A percentile compares a stretch with the other conserved stretches of the same genome.
These are phyloP conservation scores for Suhomyces tanzawaensis DNA, from an alignment of 805 yeast species.

Conservation along the genomic window DNA sequence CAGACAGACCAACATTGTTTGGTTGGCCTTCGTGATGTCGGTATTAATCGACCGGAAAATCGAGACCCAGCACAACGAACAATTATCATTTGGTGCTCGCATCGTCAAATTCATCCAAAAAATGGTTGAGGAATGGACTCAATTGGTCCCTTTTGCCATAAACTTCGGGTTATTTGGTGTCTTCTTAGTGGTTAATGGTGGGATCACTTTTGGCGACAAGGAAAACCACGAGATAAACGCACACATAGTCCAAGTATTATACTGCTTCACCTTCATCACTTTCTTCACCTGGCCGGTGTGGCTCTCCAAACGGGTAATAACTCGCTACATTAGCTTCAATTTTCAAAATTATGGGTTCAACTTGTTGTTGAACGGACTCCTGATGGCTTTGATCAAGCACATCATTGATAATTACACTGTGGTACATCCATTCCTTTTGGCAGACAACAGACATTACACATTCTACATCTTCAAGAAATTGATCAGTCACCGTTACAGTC, in stretches of 20 bases:
- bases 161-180: constrained; percentile 53
- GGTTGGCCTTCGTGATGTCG: constrained; percentile 67
- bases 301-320: constrained; percentile 46
- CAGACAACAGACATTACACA: constrained; percentile 92
- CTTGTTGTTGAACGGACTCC: constrained; percentile 13
- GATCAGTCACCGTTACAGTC: constrained; percentile 47
- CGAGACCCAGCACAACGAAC: constrained; percentile 20
- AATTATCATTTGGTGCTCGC: constrained; percentile 14
- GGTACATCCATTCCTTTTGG: constrained; percentile 85
- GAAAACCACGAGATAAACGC: constrained; percentile 71
- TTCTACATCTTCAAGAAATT: constrained; percentile 79
- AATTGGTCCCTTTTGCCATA: constrained; percentile 47
- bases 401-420: constrained; percentile 61
- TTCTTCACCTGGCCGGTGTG: constrained; percentile 76
- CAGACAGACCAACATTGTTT: constrained; percentile 88
- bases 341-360: constrained; percentile 19
- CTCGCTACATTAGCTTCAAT: constrained; percentile 36
- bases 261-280: constrained; percentile 63
- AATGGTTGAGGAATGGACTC: constrained; percentile 17
- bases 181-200: constrained; percentile 69
- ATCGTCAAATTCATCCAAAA: constrained; percentile 13
- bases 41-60: constrained; percentile 51
- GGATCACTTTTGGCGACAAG: constrained; percentile 90
- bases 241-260: constrained; percentile 79
- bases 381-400: constrained; percentile 34